Conservation (phyloP, 305 asterid genomes). For the Withania somnifera region DNA sequence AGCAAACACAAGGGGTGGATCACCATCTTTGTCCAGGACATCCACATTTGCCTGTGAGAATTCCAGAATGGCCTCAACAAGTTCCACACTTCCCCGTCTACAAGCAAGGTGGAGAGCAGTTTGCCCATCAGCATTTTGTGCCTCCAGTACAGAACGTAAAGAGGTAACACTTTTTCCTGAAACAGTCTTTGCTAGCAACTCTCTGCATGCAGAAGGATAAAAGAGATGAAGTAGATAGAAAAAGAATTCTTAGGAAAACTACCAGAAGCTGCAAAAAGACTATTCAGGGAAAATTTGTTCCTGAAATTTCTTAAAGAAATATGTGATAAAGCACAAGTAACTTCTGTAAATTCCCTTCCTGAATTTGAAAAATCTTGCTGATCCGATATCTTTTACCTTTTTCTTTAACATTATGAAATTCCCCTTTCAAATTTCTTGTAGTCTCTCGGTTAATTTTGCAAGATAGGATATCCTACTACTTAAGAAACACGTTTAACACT, state of each 20-base stretch:
- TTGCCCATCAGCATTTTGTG: conserved; percentile 95
- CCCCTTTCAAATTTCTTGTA: background rate
- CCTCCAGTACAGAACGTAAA: conserved; percentile 52
- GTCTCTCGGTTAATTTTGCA: background rate
- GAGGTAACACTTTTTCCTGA: conserved; percentile 31
- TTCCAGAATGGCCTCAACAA: conserved; percentile 75
- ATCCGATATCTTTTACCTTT: background rate
- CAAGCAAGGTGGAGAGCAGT: conserved; percentile 97
- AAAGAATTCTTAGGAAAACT: background rate
- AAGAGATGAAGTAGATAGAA: conserved; percentile 13
- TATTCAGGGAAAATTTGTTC: background rate
- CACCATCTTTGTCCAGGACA: conserved; percentile 90
- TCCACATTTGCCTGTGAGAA: conserved; percentile 73
- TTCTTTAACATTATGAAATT: background rate
- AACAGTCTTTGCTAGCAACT: conserved; percentile 49
- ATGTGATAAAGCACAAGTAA: background rate
- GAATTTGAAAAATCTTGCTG: background rate
- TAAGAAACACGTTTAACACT: conserved; percentile 17
- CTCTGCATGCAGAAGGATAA: conserved; percentile 37
- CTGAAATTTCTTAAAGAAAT: background rate
- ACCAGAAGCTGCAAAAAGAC: background rate
- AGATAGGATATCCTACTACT: background rate
- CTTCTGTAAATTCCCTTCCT: background rate
- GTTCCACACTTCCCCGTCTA: conserved; percentile 85
- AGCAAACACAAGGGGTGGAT: conserved; percentile 97